phyloP scores from a whole-genome alignment of 805 yeast genomes.

The Starmera amethionina region DNA sequence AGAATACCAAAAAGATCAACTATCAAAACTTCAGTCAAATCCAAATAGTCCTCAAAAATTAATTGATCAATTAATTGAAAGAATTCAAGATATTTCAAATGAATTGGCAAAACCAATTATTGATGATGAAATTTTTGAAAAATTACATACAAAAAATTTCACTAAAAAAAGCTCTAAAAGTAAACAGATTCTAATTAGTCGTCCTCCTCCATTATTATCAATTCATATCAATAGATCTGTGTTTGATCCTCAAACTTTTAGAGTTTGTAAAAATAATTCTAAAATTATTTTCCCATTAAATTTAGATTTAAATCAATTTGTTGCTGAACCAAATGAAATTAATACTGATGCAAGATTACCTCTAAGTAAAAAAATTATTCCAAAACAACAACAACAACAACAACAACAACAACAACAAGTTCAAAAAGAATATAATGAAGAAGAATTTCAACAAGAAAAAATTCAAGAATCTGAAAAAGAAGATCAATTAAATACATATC shows the following conservation, averaged over 20 bases:
- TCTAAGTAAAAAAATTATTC: conserved; percentile 42
- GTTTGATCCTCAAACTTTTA: conserved; percentile 78
- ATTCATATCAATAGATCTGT: conserved; percentile 90
- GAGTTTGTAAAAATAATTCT: conserved; percentile 76
- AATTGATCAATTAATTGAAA: conserved; percentile 24
- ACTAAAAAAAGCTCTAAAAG: conserved; percentile 69
- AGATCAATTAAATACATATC: conserved; percentile 3
- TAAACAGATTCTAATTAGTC: conserved; percentile 68
- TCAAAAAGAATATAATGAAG: conserved; percentile 12
- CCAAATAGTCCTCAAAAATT: conserved; percentile 19
- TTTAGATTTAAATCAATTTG: conserved; percentile 59
- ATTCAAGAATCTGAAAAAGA: conserved; percentile 13
- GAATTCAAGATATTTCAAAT: conserved; percentile 37
- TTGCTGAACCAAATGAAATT: conserved; percentile 57
- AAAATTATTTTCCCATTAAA: conserved; percentile 66
- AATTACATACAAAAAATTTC: conserved; percentile 65
- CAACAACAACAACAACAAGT: conserved; percentile 1
- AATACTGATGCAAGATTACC: conserved; percentile 74
- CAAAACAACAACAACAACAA: conserved; percentile 6
- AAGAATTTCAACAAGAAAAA: conserved; percentile 5
- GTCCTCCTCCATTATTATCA: conserved; percentile 77
- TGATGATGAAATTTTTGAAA: conserved; percentile 69
- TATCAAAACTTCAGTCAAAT: conserved; percentile 17
- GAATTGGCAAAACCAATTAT: conserved; percentile 62
- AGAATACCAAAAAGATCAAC: conserved; percentile 35